A percentile compares a stretch with the other conserved stretches of the same genome.
phyloP scores from a whole-genome alignment of 352 stramenopile genomes.

The Phytopythium aichiense region DNA sequence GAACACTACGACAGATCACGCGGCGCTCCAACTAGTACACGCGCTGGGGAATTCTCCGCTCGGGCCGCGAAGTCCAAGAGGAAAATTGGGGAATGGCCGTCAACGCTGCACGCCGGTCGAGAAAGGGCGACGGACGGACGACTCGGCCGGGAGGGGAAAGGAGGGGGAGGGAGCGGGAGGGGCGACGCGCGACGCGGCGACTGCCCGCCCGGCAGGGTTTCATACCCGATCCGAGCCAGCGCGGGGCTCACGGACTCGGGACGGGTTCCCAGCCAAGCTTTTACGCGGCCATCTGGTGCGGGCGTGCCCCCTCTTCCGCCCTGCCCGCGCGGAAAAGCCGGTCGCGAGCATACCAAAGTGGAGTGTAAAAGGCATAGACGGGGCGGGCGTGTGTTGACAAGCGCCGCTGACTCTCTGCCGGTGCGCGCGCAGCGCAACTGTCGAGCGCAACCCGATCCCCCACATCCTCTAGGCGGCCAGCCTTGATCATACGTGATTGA shows the following conservation, averaged over 20 bases:
- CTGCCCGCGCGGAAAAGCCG: not conserved
- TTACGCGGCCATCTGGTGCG: constrained; percentile 1
- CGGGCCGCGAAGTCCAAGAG: not conserved
- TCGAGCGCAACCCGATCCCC: not conserved
- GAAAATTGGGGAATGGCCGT: constrained; percentile 8
- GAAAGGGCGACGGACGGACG: not conserved
- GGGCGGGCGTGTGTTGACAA: not conserved
- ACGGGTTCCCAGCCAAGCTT: not conserved
- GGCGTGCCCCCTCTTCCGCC: constrained; percentile 1
- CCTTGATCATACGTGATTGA: too few relatives aligned
- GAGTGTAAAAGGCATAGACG: not conserved
- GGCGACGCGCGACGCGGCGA: constrained; percentile 2
- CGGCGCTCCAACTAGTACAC: not conserved
- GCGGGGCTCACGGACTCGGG: not conserved
- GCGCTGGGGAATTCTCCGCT: constrained; percentile 4
- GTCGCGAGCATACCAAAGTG: not conserved
- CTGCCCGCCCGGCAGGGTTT: not conserved
- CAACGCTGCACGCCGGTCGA: not conserved
- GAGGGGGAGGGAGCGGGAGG: not conserved
- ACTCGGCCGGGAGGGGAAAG: not conserved
- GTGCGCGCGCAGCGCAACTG: not conserved
- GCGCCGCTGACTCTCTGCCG: constrained; percentile 1
- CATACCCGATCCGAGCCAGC: not conserved
- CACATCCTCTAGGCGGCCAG: not conserved
- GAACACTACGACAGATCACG: not conserved